phyloP scores from a whole-genome alignment of 495 filamentous ascomycete species.

The Daldinia vernicosa region DNA sequence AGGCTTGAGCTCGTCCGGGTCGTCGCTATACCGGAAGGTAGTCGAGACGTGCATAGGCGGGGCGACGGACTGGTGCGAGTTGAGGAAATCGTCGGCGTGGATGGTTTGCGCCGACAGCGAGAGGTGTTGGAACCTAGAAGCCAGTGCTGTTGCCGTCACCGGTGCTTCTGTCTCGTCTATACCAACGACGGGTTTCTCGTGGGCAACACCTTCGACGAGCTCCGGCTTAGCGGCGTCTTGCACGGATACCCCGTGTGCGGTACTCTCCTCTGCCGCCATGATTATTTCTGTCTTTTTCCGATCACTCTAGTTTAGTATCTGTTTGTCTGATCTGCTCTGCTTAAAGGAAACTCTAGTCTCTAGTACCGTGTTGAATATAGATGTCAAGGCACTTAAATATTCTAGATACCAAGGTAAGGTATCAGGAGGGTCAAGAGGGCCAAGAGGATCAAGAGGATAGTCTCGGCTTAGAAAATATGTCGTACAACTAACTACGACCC shows the following conservation, averaged over 20 bases:
- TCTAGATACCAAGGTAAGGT: background rate
- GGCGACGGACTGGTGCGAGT: constrained; percentile 76
- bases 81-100: constrained; percentile 85
- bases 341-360: background rate
- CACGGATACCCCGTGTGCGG: constrained; percentile 19
- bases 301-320: background rate
- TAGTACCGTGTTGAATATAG: background rate
- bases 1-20: constrained; percentile 70
- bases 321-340: background rate
- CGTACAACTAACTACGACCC: background rate
- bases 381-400: background rate
- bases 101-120: constrained; percentile 76
- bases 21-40: constrained; percentile 79
- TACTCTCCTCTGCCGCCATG: constrained; percentile 36
- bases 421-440: background rate
- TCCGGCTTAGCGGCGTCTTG: constrained; percentile 31
- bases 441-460: background rate
- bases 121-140: constrained; percentile 47
- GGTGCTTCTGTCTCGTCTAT: constrained; percentile 13
- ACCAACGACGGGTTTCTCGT: constrained; percentile 31
- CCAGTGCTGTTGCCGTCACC: constrained; percentile 23
- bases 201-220: constrained; percentile 32
- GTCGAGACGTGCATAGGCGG: constrained; percentile 88
- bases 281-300: background rate
- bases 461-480: constrained; percentile 3